Conservation (phyloP, 176 grass and related monocot genomes). For the Aegilops sharonensis region DNA sequence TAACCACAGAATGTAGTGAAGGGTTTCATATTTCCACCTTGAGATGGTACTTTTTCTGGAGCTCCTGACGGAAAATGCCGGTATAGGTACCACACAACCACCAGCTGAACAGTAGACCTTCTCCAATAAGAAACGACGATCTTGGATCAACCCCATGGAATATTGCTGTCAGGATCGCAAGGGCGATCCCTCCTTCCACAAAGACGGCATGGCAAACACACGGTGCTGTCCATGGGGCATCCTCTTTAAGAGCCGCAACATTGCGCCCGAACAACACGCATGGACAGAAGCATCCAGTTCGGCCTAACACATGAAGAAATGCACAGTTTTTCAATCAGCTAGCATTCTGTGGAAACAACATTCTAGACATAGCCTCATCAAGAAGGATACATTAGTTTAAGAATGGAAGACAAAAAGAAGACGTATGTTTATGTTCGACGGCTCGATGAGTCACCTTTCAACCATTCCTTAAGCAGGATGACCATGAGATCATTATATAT, state of each 20-base stretch:
- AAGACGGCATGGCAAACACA: conserved; percentile 83
- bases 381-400: neutral
- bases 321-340: neutral
- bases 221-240: conserved; percentile 71
- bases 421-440: neutral
- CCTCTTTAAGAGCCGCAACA: conserved; percentile 67
- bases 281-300: conserved; percentile 82
- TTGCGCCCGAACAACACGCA: conserved; percentile 88
- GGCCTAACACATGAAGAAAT: conserved; percentile 49
- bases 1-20: neutral
- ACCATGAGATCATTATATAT: neutral
- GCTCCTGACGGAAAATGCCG: conserved; percentile 71
- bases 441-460: neutral
- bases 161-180: conserved; percentile 63
- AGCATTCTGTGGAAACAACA: neutral
- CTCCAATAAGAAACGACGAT: conserved; percentile 74
- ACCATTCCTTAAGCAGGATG: neutral
- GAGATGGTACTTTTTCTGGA: conserved; percentile 95
- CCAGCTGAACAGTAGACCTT: conserved; percentile 87
- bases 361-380: neutral
- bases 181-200: conserved; percentile 78
- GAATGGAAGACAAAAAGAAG: neutral
- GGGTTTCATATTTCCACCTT: conserved; percentile 52
- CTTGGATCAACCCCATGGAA: conserved; percentile 87
- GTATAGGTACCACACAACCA: conserved; percentile 90